phyloP scores from a whole-genome alignment of 768 basidiomycete genomes.

The Naganishia kalamii region DNA sequence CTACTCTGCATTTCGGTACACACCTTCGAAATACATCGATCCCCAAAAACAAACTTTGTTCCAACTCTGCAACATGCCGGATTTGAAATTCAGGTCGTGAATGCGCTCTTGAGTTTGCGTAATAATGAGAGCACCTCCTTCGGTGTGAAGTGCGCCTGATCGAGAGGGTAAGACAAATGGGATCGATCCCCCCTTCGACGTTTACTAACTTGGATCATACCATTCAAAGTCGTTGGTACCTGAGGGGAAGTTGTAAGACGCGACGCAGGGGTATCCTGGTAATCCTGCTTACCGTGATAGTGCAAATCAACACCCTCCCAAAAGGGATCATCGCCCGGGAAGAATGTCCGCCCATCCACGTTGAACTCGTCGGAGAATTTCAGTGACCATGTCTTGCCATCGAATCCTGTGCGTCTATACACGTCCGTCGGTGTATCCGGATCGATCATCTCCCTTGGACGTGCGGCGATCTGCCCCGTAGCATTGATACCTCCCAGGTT shows the following conservation, averaged over 20 bases:
- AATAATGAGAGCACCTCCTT: constrained; percentile 66
- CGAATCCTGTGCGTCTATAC: constrained; percentile 53
- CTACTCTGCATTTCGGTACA: not conserved
- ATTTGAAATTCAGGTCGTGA: constrained; percentile 63
- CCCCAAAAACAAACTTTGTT: constrained; percentile 96
- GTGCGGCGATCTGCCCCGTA: constrained; percentile 63
- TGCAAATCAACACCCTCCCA: constrained; percentile 48
- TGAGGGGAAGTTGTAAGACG: constrained; percentile 20
- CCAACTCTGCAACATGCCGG: constrained; percentile 47
- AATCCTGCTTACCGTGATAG: constrained; percentile 5
- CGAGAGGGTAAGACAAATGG: not conserved
- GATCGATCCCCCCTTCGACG: not conserved
- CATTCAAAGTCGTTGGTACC: constrained; percentile 57
- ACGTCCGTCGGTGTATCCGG: constrained; percentile 57
- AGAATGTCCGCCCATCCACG: constrained; percentile 68
- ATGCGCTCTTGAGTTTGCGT: constrained; percentile 61
- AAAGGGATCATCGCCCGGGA: constrained; percentile 73
- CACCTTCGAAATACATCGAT: constrained; percentile 59
- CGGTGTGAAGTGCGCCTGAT: constrained; percentile 55
- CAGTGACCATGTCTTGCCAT: constrained; percentile 57
- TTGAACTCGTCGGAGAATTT: constrained; percentile 90
- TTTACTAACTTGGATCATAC: constrained; percentile 63
- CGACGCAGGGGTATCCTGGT: not conserved
- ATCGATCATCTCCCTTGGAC: constrained; percentile 56
- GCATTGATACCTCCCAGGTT: constrained; percentile 72